Evolutionary conservation across 2,329 filamentous ascomycete species (phyloP).

Genomic region (Fusarium sp.): DNA sequence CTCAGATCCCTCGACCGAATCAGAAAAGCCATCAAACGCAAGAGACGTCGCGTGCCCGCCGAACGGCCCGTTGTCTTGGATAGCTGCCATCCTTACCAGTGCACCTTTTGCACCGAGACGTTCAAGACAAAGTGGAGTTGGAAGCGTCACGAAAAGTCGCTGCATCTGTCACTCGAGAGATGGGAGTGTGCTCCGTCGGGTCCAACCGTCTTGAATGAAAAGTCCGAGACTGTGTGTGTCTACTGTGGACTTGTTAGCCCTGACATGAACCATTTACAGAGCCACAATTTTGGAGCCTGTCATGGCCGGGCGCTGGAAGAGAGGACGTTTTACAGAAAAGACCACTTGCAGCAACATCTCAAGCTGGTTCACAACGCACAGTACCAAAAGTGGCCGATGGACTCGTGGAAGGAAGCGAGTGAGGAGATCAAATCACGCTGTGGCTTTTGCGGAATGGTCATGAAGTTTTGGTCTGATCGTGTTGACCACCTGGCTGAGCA

Average conservation of each 20-base stretch:
- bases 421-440: slow-evolving; percentile 47
- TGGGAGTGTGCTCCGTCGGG: slow-evolving; percentile 56
- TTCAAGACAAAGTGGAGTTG: slow-evolving; percentile 58
- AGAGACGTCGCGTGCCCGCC: neutral
- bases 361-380: slow-evolving; percentile 24
- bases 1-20: neutral
- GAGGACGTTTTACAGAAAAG: slow-evolving; percentile 55
- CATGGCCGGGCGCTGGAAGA: slow-evolving; percentile 59
- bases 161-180: slow-evolving; percentile 49
- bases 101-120: slow-evolving; percentile 58
- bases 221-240: slow-evolving; percentile 53
- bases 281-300: slow-evolving; percentile 56
- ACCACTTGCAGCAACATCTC: slow-evolving; percentile 55
- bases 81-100: slow-evolving; percentile 50
- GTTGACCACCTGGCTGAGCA: slow-evolving; percentile 55
- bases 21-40: neutral
- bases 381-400: slow-evolving; percentile 55
- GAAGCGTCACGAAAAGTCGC: slow-evolving; percentile 61
- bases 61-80: neutral
- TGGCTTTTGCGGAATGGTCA: slow-evolving; percentile 52
- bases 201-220: slow-evolving; percentile 52
- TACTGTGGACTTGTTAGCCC: slow-evolving; percentile 40
- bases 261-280: slow-evolving; percentile 46
- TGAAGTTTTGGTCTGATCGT: slow-evolving; percentile 51
- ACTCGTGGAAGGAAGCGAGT: slow-evolving; percentile 49